phyloP scores from a whole-genome alignment of 306 rosid genomes.

The Quercus berberidifolia region DNA sequence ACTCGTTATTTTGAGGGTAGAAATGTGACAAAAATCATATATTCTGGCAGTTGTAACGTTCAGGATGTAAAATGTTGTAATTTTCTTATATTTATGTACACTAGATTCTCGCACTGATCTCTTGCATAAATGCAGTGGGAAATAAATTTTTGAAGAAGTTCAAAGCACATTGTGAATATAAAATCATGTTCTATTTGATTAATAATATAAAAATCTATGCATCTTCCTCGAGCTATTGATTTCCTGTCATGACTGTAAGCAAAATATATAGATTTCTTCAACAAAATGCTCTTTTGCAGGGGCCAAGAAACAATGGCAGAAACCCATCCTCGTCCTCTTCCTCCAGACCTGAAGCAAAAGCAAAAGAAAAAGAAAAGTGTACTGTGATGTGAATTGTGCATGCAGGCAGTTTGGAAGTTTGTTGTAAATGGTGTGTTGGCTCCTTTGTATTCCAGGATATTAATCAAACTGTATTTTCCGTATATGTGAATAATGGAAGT shows the following conservation, averaged over 20 bases:
- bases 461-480: constrained; percentile 19
- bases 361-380: constrained; percentile 95
- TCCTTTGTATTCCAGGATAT: constrained; percentile 16
- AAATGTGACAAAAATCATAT: too few relatives aligned
- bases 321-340: constrained; percentile 38
- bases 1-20: too few relatives aligned
- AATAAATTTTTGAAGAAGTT: too few relatives aligned
- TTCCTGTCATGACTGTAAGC: not conserved
- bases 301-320: constrained; percentile 46
- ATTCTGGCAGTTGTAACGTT: too few relatives aligned
- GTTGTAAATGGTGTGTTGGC: constrained; percentile 42
- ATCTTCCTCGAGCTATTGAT: too few relatives aligned
- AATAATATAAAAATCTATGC: too few relatives aligned
- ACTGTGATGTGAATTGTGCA: constrained; percentile 64
- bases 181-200: too few relatives aligned
- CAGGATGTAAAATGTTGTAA: too few relatives aligned
- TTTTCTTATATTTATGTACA: too few relatives aligned
- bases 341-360: constrained; percentile 61
- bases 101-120: too few relatives aligned
- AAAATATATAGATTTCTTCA: not conserved
- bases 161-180: too few relatives aligned
- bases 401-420: constrained; percentile 26
- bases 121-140: too few relatives aligned
- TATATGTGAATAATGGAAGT: constrained; percentile 46
- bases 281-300: constrained; percentile 43